These are phyloP conservation scores for Tricholoma hemisulphureum DNA, from an alignment of 768 basidiomycete genomes.

Conservation along the genomic window DNA sequence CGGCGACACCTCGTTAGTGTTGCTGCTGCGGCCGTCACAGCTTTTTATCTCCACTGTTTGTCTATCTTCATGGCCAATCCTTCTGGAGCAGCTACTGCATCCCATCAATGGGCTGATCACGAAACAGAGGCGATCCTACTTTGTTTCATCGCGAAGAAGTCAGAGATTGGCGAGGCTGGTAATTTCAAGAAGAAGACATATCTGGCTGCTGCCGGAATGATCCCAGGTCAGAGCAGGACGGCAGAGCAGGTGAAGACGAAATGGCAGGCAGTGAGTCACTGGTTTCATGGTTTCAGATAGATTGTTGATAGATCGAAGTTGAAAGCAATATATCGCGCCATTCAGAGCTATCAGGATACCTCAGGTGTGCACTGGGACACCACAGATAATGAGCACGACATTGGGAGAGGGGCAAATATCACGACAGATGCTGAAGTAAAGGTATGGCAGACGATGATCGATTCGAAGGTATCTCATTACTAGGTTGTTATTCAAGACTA, in stretches of 20 bases:
- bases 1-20: background rate
- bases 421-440: background rate
- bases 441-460: background rate
- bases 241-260: background rate
- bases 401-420: background rate
- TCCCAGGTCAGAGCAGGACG: background rate
- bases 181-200: background rate
- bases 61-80: background rate
- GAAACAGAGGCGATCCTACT: background rate
- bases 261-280: background rate
- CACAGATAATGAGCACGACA: background rate
- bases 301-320: background rate
- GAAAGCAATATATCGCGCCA: no score
- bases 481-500: background rate
- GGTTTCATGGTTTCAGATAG: background rate
- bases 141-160: background rate
- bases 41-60: background rate
- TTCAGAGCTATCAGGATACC: no score
- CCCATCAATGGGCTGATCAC: background rate
- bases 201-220: background rate
- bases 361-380: background rate
- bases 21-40: background rate
- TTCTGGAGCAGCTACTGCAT: background rate
- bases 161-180: background rate
- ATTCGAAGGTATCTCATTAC: background rate